Evolutionary conservation across 2,329 filamentous ascomycete species (phyloP), one percentile per base, ranked within the genome.

Genomic region (Coleophoma cylindrospora): DNA sequence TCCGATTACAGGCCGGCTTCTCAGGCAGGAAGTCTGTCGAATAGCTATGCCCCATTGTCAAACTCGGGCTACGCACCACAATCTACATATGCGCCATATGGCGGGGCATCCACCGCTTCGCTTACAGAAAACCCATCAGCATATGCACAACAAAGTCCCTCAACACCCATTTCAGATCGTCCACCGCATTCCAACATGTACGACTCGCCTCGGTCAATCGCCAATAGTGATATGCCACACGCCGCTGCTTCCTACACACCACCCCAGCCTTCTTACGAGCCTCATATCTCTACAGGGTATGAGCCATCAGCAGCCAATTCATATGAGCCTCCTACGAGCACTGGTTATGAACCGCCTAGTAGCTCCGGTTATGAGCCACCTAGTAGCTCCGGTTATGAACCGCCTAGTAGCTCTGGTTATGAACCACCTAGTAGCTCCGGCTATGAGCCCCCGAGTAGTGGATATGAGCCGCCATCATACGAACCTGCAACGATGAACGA

Each of bases 391-490:
- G 53, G 55, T 19, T 61, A 68, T 52, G 65, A 68, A 40, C 66
- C 64, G 43, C 61, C 36, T n/a, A 38, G 58, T 34, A 57, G 56
- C 40, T 60, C 48, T 37, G 45, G 50, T 8, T 55, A 66, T 64
- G 50, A 58, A 13, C 55, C 60, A 13, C 53, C 56, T 10, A 34
- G 43, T 52, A 47, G 47, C 14, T 46, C 21, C 44, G 45, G 54
- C 17, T 54, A 66, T 63, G 57, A 61, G 34, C 55, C 60, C 11
- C 58, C 58, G 11, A 48, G 17, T 51, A 68, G 70, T 40, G 72
- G 75, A 14, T 87, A 84, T 57, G 80, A 85, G 53, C 75, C 84
- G 4, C 80, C 81, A 6, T 78, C 79, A 0, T 86, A 79, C 60
- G 77, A 85, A 60, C 76, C 82, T 10, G 59, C 65, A 33, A 53